Evolutionary conservation across 2,329 filamentous ascomycete species (phyloP), one percentile per base, ranked within the genome.

Genomic region (Alternaria alternata): DNA sequence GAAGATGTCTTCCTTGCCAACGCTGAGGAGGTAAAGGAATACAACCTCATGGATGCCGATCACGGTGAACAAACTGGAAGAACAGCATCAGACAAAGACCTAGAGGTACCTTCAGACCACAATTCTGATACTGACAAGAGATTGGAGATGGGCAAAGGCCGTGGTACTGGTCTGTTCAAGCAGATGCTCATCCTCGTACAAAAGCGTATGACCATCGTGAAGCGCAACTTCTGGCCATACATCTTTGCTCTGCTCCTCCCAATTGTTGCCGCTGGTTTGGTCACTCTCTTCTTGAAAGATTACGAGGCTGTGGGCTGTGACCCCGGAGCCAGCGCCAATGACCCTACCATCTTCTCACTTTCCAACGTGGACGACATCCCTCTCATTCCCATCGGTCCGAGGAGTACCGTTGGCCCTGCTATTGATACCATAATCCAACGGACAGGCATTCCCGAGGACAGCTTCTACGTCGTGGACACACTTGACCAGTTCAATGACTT

Each of bases 1-100:
- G 94, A 97, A 75, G 93, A 97, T 67, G 93, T 97, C 0, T 97
- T 97, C 77, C 81, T 97, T 24, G 89, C 92, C 65, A 84, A 97
- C 39, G 92, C 93, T 0, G 91, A 94, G 71, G 93, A 97, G 75
- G 86, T 93, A 60, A 85, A 83, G 57, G 84, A 84, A 6, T 86
- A 90, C 65, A 64, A 75, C 12, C 66, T 76, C 5, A 67, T 72
- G 65, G 68, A 71, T 36, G 67, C 68, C 18, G 73, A 72, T 11
- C 62, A 61, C 12, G 69, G 62, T 6, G 71, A 75, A 28, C 57
- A 66, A 38, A 56, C 57, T 7, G 53, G 63, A 16, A 62, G 72
- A 56, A 32, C 63, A 7, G 44, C 66, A 2, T 49, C 63, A 4
- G 55, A 55, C 22, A 75, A 77, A 49, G 67, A 69, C n/a, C 39